A percentile compares a stretch with the other conserved stretches of the same genome.
phyloP scores from a whole-genome alignment of 768 basidiomycete species.

The Tricholoma terreum region DNA sequence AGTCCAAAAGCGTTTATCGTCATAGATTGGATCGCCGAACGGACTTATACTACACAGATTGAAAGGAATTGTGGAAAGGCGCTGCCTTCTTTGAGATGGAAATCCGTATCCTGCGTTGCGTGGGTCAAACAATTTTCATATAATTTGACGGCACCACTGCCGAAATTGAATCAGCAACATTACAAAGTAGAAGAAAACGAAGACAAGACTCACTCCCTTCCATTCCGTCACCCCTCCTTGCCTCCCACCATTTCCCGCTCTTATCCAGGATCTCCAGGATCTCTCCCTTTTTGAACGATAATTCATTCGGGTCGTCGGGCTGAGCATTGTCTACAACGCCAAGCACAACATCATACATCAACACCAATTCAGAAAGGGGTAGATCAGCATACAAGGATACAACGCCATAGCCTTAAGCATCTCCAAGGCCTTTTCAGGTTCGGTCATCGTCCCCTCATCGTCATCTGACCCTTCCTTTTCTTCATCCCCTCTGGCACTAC shows the following conservation, averaged over 20 bases:
- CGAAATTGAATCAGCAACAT: not conserved
- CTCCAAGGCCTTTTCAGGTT: not conserved
- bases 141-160: not conserved
- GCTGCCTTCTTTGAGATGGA: too few species aligned
- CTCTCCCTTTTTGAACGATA: slow-evolving; percentile 84
- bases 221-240: slow-evolving; percentile 58
- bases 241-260: slow-evolving; percentile 85
- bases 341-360: too few species aligned
- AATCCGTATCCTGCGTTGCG: not conserved
- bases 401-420: not conserved
- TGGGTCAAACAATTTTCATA: not conserved
- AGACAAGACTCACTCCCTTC: slow-evolving; percentile 57
- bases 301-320: slow-evolving; percentile 78
- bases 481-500: too few species aligned
- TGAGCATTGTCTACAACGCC: slow-evolving; percentile 61
- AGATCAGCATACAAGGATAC: slow-evolving; percentile 7
- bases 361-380: too few species aligned
- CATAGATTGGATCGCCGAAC: too few species aligned
- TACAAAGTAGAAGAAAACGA: not conserved
- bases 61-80: too few species aligned
- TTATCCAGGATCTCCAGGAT: slow-evolving; percentile 78
- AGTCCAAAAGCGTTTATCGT: too few species aligned
- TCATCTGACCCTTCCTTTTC: not conserved
- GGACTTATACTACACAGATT: too few species aligned
- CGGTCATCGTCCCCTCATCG: not conserved